Percentiles rank a stretch among this genome's conserved stretches.
Evolutionary conservation across 2,329 filamentous ascomycete genomes (phyloP).

Genomic region (Aspergillus fumigatus): DNA sequence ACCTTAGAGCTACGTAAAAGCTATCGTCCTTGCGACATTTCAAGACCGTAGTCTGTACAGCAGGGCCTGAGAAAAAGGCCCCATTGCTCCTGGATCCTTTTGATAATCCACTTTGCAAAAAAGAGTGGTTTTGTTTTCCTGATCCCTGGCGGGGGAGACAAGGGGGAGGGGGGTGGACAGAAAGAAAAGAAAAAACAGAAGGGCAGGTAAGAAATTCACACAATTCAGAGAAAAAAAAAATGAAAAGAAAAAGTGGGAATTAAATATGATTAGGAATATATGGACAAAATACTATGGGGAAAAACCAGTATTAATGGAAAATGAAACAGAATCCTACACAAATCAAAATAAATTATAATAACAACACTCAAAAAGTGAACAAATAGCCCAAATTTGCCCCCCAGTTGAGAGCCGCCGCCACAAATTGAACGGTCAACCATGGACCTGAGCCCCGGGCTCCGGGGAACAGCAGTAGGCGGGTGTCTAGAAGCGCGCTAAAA

Average conservation of each 20-base stretch:
- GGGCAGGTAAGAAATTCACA: constrained; percentile 1
- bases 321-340: constrained; percentile 5
- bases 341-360: background rate
- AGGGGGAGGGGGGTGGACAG: constrained; percentile 1
- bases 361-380: constrained; percentile 7
- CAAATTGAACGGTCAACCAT: constrained; percentile 23
- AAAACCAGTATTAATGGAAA: constrained; percentile 8
- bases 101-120: background rate
- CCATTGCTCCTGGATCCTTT: background rate
- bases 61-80: background rate
- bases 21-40: background rate
- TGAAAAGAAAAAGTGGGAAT: background rate
- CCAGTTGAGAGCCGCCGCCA: constrained; percentile 19
- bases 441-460: constrained; percentile 30
- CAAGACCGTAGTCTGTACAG: background rate
- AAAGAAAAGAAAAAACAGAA: constrained; percentile 2
- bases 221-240: background rate
- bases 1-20: background rate
- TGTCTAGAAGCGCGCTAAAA: constrained; percentile 29
- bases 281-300: constrained; percentile 12
- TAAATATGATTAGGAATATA: constrained; percentile 11
- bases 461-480: constrained; percentile 29
- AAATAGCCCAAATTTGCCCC: constrained; percentile 4
- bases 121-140: background rate
- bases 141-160: background rate